Conservation (phyloP, 495 filamentous ascomycete species). For the Penicillium atrosanguineum region DNA sequence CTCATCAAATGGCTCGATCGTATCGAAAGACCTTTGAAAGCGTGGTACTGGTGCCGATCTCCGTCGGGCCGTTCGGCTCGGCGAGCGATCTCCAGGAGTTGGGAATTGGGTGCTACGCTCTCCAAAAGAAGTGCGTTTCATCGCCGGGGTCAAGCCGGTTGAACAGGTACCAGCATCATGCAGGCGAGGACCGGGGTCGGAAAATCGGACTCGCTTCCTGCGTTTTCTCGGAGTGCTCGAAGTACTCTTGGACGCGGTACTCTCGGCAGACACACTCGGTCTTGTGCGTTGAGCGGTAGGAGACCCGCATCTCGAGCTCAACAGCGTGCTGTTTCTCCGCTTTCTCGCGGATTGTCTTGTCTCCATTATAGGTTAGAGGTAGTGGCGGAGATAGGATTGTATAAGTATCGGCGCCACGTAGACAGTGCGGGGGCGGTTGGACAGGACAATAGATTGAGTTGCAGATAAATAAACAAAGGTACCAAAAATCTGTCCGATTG, state of each 20-base stretch:
- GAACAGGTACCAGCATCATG: conserved; percentile 35
- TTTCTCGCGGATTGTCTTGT: conserved; percentile 32
- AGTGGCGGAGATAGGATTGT: neutral
- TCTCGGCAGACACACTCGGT: conserved; percentile 2
- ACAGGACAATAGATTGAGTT: conserved; percentile 1
- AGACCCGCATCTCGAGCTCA: conserved; percentile 12
- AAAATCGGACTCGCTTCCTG: conserved; percentile 70
- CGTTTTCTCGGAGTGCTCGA: conserved; percentile 31
- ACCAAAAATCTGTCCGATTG: conserved; percentile 2
- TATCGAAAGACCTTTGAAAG: conserved; percentile 22
- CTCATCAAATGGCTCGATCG: conserved; percentile 27
- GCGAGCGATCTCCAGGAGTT: conserved; percentile 30
- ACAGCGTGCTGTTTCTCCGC: conserved; percentile 28
- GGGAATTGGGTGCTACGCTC: conserved; percentile 7
- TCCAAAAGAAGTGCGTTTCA: conserved; percentile 55
- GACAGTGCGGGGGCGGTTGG: neutral
- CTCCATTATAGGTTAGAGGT: conserved; percentile 19
- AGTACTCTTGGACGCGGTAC: neutral
- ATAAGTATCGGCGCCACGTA: neutral
- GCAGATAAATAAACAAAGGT: conserved; percentile 10
- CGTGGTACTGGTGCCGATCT: conserved; percentile 30
- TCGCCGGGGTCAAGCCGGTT: conserved; percentile 68
- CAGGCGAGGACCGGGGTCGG: conserved; percentile 59
- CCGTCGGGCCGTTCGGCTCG: conserved; percentile 42
- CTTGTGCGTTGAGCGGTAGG: conserved; percentile 24